These are phyloP conservation scores for Davidsoniella virescens DNA, from an alignment of 2,329 filamentous ascomycete species.

Conservation along the genomic window DNA sequence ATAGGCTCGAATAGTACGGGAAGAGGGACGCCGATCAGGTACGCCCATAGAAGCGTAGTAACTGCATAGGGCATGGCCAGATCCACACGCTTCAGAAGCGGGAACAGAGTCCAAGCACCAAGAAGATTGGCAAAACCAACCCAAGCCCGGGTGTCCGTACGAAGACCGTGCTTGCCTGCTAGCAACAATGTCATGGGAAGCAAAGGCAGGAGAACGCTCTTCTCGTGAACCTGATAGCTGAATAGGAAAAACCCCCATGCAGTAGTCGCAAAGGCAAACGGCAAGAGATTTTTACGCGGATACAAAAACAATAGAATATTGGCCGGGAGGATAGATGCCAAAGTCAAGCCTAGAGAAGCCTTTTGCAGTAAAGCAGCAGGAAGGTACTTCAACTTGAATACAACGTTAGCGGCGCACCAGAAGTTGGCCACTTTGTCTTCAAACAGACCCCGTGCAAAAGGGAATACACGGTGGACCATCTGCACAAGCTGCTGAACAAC, in stretches of 20 bases:
- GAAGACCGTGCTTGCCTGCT: constrained; percentile 60
- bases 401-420: constrained; percentile 84
- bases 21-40: constrained; percentile 69
- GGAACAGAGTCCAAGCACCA: constrained; percentile 86
- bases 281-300: constrained; percentile 61
- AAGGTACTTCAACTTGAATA: constrained; percentile 71
- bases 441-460: constrained; percentile 87
- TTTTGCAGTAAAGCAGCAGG: constrained; percentile 56
- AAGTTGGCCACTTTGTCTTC: constrained; percentile 99
- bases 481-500: constrained; percentile 65
- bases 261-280: constrained; percentile 63
- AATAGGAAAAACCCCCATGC: constrained; percentile 97
- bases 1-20: constrained; percentile 41
- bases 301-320: constrained; percentile 65
- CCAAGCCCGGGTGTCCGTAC: constrained; percentile 67
- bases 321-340: constrained; percentile 60
- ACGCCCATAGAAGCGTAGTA: constrained; percentile 76
- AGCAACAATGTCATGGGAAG: constrained; percentile 86
- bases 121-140: constrained; percentile 90
- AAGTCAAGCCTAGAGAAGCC: constrained; percentile 57
- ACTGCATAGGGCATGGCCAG: constrained; percentile 72
- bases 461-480: constrained; percentile 81
- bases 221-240: constrained; percentile 96
- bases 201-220: constrained; percentile 82
- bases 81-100: constrained; percentile 71